Base-by-base conservation (phyloP, 1,284 basidiomycete species). In the Sanguinoderma infundibulare region DNA sequence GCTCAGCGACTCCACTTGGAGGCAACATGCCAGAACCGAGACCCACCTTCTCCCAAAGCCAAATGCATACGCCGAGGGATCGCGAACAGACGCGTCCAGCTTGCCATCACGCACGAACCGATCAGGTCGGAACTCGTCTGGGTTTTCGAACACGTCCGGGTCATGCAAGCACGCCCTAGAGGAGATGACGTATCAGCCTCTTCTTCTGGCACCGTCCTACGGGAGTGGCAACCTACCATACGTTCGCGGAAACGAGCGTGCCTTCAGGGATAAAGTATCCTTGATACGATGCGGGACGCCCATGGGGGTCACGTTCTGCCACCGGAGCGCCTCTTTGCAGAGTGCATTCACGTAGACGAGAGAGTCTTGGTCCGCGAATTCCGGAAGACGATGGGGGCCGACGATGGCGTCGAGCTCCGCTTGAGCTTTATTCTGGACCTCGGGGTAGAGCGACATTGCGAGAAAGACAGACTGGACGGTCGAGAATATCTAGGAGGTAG, bases 401-500 rank as follows among this genome's bases (percentile, higher is more conserved):
- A 71, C 57, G 14, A 72, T 62, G 0, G 52, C 26, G 44, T 75
- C 73, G 17, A 76, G 60, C 59, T 77, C 74, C 1, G 61, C 53
- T 35, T 77, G 76, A 5, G 70, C 70, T 44, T 65, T 69, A 7
- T 40, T 42, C 56, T 67, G 63, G 12, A 75, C 69, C 5, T 78
- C 75, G 0, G 75, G 79, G 44, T 74, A 66, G 30, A 73, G 67
- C 1, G 74, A 57, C 72, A 77, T 73, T 1, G 74, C 70, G 9
- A 79, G 67, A 56, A 77, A 70, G 59, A 77, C 75, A 47, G 55
- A 53, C 61, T 71, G 10, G 1, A 74, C 50, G 0, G 63, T 61
- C n/a, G 73, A 75, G 34, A 67, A 65, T 3, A 53, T 61, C 63
- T 61, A 14, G 22, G 22, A 2, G 36, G 22, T n/a, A 6, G 36